phyloP scores from a whole-genome alignment of 1,284 basidiomycete genomes.

The Cutaneotrichosporon spelunceum region DNA sequence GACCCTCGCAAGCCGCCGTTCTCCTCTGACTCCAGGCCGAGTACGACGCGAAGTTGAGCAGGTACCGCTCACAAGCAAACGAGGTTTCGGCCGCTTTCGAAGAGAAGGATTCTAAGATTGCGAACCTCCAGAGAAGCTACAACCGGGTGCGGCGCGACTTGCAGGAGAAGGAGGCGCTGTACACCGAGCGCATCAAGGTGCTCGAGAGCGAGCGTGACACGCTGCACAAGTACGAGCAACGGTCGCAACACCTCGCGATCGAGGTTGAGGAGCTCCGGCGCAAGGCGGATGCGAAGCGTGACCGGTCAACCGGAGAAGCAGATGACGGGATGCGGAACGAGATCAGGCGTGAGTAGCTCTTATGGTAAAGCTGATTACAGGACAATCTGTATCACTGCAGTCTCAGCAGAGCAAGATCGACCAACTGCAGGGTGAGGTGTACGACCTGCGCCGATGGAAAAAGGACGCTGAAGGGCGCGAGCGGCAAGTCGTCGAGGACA shows the following conservation, averaged over 20 bases:
- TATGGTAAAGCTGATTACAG: constrained; percentile 14
- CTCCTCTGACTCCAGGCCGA: constrained; percentile 2
- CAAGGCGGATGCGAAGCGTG: constrained; percentile 22
- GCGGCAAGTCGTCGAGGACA: constrained; percentile 31
- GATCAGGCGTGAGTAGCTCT: constrained; percentile 37
- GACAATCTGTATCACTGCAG: constrained; percentile 40
- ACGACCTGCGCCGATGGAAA: constrained; percentile 40
- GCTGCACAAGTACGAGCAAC: constrained; percentile 35
- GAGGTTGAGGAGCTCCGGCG: constrained; percentile 45
- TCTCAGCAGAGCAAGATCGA: constrained; percentile 37
- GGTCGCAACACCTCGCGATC: constrained; percentile 40
- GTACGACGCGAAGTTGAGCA: background rate
- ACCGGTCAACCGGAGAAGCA: constrained; percentile 17
- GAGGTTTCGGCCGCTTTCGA: constrained; percentile 1
- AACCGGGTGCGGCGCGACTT: constrained; percentile 4
- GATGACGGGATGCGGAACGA: constrained; percentile 38
- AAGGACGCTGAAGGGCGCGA: constrained; percentile 42
- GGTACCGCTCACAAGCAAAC: background rate
- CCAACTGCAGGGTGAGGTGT: constrained; percentile 37
- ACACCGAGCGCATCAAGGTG: constrained; percentile 30
- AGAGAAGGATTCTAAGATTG: background rate
- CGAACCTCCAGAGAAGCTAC: constrained; percentile 1
- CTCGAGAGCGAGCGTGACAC: constrained; percentile 34
- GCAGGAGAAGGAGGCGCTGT: constrained; percentile 20
- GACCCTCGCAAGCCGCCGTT: background rate